phyloP scores from a whole-genome alignment of 176 grass and related monocot species.

The Zoysia pacifica region DNA sequence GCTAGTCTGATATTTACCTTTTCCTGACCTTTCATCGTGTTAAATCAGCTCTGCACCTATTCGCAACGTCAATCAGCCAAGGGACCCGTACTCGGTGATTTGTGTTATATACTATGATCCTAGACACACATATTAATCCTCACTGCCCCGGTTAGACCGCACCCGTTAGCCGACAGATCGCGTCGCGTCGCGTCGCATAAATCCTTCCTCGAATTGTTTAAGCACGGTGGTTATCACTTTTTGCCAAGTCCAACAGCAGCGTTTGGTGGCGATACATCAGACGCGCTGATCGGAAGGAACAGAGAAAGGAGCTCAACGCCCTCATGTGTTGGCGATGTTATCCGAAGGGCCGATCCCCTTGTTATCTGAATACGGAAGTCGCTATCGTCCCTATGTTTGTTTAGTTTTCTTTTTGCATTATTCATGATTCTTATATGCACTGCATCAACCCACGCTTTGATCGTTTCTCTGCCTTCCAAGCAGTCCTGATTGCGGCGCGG shows the following conservation, averaged over 20 bases:
- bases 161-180: constrained; percentile 32
- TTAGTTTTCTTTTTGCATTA: no score
- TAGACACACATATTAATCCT: not conserved
- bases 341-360: constrained; percentile 18
- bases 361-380: not conserved
- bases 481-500: not conserved
- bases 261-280: constrained; percentile 40
- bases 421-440: constrained; percentile 9
- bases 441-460: not conserved
- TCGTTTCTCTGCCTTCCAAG: not conserved
- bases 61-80: not conserved
- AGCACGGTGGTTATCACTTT: not conserved
- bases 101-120: constrained; percentile 8
- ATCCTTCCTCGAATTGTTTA: constrained; percentile 42
- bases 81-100: not conserved
- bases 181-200: constrained; percentile 11
- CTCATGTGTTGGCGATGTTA: constrained; percentile 17
- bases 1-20: not conserved
- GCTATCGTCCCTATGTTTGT: not conserved
- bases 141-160: not conserved
- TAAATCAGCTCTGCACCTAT: not conserved
- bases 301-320: constrained; percentile 17
- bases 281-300: constrained; percentile 48
- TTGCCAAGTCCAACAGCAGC: not conserved
- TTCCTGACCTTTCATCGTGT: not conserved